Evolutionary conservation across 208 protist genomes (phyloP).

Genomic region (Histomonas meleagridis): DNA sequence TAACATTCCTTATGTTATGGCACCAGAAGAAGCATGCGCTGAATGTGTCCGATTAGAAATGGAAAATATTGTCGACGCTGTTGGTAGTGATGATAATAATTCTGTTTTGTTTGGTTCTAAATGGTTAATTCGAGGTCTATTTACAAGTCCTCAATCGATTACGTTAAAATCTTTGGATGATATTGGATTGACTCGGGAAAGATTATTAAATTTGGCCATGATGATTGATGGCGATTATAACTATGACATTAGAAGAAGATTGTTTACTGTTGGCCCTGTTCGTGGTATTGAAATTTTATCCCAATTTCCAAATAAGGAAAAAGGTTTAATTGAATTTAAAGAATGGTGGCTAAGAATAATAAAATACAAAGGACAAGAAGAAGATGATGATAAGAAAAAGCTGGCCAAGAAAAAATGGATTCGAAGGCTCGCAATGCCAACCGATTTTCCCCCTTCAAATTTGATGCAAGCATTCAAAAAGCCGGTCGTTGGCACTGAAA

Average conservation of each 20-base stretch:
- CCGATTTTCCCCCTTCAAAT: background rate
- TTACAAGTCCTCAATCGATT: background rate
- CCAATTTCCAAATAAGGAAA: background rate
- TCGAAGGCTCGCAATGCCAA: background rate
- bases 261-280: slow-evolving; percentile 15
- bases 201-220: background rate
- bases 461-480: background rate
- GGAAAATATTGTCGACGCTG: background rate
- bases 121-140: background rate
- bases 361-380: background rate
- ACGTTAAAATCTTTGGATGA: background rate
- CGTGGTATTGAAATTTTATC: background rate
- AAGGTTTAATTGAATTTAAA: background rate
- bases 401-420: background rate
- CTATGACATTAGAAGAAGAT: background rate
- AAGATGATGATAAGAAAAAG: background rate
- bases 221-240: slow-evolving; percentile 35
- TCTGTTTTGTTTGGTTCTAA: background rate
- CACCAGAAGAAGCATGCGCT: background rate
- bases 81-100: slow-evolving; percentile 15
- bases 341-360: background rate
- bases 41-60: background rate
- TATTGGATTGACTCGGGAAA: background rate
- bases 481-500: background rate
- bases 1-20: background rate